Evolutionary conservation across 768 basidiomycete genomes (phyloP), one percentile per base, ranked within the genome.

Genomic region (Chlorophyllum brunneum): DNA sequence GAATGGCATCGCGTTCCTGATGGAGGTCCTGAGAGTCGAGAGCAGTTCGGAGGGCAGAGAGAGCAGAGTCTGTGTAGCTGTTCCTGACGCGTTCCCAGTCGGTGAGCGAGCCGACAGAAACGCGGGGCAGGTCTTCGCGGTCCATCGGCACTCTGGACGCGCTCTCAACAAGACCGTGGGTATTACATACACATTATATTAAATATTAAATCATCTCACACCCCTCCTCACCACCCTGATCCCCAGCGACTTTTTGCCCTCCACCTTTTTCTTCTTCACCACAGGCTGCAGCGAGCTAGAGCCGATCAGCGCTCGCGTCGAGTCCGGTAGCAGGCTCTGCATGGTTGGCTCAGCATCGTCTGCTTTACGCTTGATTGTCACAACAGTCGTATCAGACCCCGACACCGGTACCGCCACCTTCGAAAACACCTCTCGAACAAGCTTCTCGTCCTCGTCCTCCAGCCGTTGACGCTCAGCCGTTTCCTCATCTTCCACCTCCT

Each of bases 361-460:
- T 5, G 90, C 91, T 63, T 92, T 92, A 47, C 92, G 83, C 70
- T 94, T 94, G 31, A 93, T 77, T n/a, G 88, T 91, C 43, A 92
- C 67, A 2, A 74, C 59, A 20, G 64, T 65, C 59, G 18, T 57
- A 37, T 58, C 55, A n/a, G 61, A 50, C 4, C 59, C 58, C 5
- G 61, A 39, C 18, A 59, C 54, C 38, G 62, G 43, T 45, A 75
- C 67, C 36, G 76, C 58, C 30, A 92, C 76, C 65, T 88, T 91
- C 39, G 89, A 79, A 65, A 99, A 99, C 18, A 92, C 86, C 59
- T 88, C 80, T 57, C 83, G 76, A n/a, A 98, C 89, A 20, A 92
- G 70, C 63, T 78, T 82, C 69, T 99, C 95, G 61, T 98, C 95
- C 66, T 95, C 94, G 55, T 94, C 92, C 58, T 95, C 89, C 52